Conservation (phyloP, 768 basidiomycete genomes). For the Amanita molliuscula region DNA sequence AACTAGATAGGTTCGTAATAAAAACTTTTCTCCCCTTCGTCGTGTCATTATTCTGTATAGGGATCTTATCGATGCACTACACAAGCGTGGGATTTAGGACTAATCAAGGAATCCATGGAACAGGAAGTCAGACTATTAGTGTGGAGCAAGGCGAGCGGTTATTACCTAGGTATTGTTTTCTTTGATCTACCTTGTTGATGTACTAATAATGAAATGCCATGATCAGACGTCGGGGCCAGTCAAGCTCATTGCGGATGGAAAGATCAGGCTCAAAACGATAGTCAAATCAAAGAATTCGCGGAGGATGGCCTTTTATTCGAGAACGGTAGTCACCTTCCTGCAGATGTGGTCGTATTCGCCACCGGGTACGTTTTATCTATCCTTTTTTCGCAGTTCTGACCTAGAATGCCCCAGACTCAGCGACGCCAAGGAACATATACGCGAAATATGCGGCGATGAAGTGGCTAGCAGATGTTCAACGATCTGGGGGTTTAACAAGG, state of each 20-base stretch:
- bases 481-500: too few relatives aligned
- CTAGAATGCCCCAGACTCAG: slow-evolving; percentile 25
- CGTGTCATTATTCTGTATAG: slow-evolving; percentile 18
- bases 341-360: too few relatives aligned
- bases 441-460: slow-evolving; percentile 31
- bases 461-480: too few relatives aligned
- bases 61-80: slow-evolving; percentile 35
- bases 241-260: slow-evolving; percentile 49
- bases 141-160: slow-evolving; percentile 24
- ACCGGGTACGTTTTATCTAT: too few relatives aligned
- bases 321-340: too few relatives aligned
- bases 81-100: slow-evolving; percentile 36
- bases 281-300: too few relatives aligned
- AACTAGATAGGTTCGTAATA: slow-evolving; percentile 24
- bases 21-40: background rate
- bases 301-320: too few relatives aligned
- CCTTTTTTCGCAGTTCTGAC: background rate
- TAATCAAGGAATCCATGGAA: slow-evolving; percentile 28
- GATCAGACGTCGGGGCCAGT: slow-evolving; percentile 40
- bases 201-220: background rate
- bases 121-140: slow-evolving; percentile 26
- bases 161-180: slow-evolving; percentile 21
- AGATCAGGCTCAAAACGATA: slow-evolving; percentile 66
- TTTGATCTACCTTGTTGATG: background rate
- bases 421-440: slow-evolving; percentile 26